Evolutionary conservation across 2,329 filamentous ascomycete genomes (phyloP).

Genomic region (Ophiostoma angusticollis): DNA sequence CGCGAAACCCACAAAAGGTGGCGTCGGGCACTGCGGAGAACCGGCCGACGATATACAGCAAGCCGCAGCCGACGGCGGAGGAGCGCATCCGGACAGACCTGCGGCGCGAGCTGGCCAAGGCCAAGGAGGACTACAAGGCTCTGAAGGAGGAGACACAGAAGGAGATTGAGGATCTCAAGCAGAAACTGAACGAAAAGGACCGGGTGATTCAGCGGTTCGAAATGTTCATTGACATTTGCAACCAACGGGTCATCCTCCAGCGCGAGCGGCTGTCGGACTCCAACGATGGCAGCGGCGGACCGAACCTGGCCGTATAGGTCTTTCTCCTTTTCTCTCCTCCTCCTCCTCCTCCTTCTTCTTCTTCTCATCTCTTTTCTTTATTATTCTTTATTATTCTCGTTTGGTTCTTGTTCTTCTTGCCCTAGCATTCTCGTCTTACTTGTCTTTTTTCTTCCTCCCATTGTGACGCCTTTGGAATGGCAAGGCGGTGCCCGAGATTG

Average conservation of each 20-base stretch:
- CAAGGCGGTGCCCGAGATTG: no score
- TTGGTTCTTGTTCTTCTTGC: no score
- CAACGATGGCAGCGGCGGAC: constrained; percentile 16
- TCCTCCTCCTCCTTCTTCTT: constrained; percentile 1
- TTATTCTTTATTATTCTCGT: not conserved
- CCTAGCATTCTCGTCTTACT: not conserved
- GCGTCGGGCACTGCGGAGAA: constrained; percentile 47
- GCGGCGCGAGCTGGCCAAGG: constrained; percentile 45
- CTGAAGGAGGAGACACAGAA: constrained; percentile 43
- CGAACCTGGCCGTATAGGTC: constrained; percentile 7
- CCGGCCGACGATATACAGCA: constrained; percentile 52
- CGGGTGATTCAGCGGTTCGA: constrained; percentile 51
- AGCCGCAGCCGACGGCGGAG: constrained; percentile 48
- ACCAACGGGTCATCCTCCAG: constrained; percentile 52
- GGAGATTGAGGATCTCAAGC: constrained; percentile 44
- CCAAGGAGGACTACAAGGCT: constrained; percentile 42
- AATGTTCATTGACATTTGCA: constrained; percentile 59
- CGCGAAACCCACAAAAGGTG: constrained; percentile 50
- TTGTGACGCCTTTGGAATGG: no score
- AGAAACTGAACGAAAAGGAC: constrained; percentile 50
- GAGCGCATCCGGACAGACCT: constrained; percentile 51
- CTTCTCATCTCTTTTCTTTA: not conserved
- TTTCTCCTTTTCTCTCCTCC: not conserved
- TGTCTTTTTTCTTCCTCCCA: not conserved
- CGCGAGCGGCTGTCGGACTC: constrained; percentile 35